phyloP scores from a whole-genome alignment of 2,329 filamentous ascomycete genomes.

The Tolypocladium cylindrosporum region DNA sequence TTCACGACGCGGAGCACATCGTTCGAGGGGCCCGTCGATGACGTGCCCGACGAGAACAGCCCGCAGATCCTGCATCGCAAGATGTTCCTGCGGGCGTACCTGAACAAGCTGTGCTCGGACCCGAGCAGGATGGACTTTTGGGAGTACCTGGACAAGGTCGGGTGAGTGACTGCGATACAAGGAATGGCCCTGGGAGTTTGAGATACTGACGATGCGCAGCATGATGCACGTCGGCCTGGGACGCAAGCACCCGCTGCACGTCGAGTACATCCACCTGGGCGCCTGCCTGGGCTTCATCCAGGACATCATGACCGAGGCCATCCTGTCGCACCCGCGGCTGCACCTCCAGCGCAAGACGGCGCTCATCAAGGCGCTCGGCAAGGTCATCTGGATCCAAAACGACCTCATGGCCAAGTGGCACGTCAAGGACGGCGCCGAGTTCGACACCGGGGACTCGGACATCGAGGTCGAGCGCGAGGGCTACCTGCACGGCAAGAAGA shows the following conservation, averaged over 20 bases:
- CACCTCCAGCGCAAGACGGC: slow-evolving; percentile 59
- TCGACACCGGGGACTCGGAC: slow-evolving; percentile 31
- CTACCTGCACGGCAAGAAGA: slow-evolving; percentile 52
- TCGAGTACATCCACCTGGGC: slow-evolving; percentile 74
- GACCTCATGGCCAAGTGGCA: slow-evolving; percentile 82
- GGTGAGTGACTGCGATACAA: slow-evolving; percentile 32
- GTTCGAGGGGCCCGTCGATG: slow-evolving; percentile 58
- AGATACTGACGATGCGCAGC: slow-evolving; percentile 21
- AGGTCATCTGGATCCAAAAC: slow-evolving; percentile 83
- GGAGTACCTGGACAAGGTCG: slow-evolving; percentile 77
- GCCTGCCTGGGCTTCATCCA: slow-evolving; percentile 65
- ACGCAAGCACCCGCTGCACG: slow-evolving; percentile 60
- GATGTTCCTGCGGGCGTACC: slow-evolving; percentile 67
- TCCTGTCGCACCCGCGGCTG: slow-evolving; percentile 61
- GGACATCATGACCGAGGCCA: slow-evolving; percentile 66
- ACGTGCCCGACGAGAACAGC: slow-evolving; percentile 53
- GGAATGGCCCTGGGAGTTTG: not conserved
- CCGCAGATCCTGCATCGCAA: slow-evolving; percentile 70
- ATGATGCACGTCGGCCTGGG: slow-evolving; percentile 77
- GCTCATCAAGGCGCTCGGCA: slow-evolving; percentile 65
- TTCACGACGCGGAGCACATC: slow-evolving; percentile 56
- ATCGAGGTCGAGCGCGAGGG: slow-evolving; percentile 51
- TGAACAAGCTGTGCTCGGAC: slow-evolving; percentile 65
- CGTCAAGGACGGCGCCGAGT: slow-evolving; percentile 58
- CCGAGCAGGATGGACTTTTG: slow-evolving; percentile 69